phyloP scores from a whole-genome alignment of 805 yeast species.

The Kuraishia piskuri region DNA sequence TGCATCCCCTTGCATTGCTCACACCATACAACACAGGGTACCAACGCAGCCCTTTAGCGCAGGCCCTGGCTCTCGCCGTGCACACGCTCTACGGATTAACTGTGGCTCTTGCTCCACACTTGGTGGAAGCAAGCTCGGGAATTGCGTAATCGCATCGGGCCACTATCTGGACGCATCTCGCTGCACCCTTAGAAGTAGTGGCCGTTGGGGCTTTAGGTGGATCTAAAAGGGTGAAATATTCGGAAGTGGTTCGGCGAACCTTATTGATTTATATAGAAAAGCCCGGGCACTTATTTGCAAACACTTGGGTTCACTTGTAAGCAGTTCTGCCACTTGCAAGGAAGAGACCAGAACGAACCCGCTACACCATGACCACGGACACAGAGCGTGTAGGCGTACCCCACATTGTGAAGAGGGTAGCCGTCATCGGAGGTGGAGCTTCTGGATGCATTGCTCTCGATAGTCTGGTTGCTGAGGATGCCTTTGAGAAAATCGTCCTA shows the following conservation, averaged over 20 bases:
- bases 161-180: background rate
- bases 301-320: background rate
- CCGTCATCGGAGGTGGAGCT: conserved; percentile 45
- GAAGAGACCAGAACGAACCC: too few relatives aligned
- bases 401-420: conserved; percentile 23
- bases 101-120: background rate
- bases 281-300: background rate
- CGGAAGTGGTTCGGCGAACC: background rate
- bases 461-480: conserved; percentile 24
- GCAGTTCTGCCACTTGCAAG: background rate
- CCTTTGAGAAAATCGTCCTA: conserved; percentile 24
- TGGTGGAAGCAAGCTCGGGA: background rate
- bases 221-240: background rate
- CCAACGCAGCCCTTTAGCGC: background rate
- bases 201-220: background rate
- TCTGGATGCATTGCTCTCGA: conserved; percentile 36
- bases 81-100: background rate
- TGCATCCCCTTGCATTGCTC: background rate
- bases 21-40: too few relatives aligned
- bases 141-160: background rate
- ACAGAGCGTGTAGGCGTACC: background rate
- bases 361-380: background rate
- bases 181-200: background rate
- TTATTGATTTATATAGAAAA: background rate
- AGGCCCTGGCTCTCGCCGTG: background rate